phyloP scores from a whole-genome alignment of 768 basidiomycete species.

The Inosperma sp. region DNA sequence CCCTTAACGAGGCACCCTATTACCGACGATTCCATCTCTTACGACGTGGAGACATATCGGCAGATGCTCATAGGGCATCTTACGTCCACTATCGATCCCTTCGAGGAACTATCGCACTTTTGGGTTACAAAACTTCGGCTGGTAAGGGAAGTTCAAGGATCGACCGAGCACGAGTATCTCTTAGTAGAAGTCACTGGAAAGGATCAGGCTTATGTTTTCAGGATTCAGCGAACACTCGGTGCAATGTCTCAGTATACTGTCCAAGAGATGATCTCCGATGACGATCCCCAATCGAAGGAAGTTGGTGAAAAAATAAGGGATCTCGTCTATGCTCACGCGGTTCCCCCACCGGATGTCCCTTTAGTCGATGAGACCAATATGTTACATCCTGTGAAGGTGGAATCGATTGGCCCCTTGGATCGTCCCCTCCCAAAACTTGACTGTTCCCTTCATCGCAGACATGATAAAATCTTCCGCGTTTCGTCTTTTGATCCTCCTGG shows the following conservation, averaged over 20 bases:
- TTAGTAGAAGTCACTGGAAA: background rate
- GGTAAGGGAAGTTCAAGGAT: background rate
- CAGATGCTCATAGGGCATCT: background rate
- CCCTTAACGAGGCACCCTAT: too few relatives aligned
- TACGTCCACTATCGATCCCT: background rate
- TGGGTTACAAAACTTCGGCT: background rate
- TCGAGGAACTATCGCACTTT: background rate
- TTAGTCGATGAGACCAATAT: background rate
- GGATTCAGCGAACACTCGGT: background rate
- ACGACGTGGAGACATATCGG: background rate
- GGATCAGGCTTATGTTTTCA: background rate
- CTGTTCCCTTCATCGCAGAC: background rate
- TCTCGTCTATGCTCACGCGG: background rate
- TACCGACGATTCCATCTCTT: background rate
- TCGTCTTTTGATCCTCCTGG: background rate
- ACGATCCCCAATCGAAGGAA: background rate
- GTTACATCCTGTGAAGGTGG: background rate
- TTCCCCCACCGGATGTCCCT: background rate
- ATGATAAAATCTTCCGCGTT: background rate
- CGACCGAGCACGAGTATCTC: background rate
- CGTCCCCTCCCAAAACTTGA: background rate
- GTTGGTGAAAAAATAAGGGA: background rate
- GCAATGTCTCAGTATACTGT: background rate
- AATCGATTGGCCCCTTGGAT: background rate
- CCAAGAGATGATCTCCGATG: background rate